Conservation (phyloP, 805 yeast species). For the Starmera dryadoides region DNA sequence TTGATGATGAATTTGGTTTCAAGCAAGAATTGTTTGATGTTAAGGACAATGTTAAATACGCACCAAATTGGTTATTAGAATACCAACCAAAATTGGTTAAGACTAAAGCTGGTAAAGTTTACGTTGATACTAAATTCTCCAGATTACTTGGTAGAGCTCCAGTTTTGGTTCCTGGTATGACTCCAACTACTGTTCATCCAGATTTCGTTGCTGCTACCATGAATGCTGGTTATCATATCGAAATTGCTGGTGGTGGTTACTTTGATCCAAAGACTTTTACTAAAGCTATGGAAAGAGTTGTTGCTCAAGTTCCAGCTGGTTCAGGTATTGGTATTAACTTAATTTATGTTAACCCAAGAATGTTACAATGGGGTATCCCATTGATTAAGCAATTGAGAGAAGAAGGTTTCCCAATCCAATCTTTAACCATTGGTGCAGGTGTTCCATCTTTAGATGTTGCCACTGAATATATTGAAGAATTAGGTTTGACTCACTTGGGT, state of each 20-base stretch:
- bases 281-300: conserved; percentile 68
- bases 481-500: conserved; percentile 90
- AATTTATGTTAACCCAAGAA: conserved; percentile 93
- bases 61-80: conserved; percentile 87
- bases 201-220: conserved; percentile 90
- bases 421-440: conserved; percentile 98
- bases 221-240: conserved; percentile 95
- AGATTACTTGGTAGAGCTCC: conserved; percentile 92
- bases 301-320: conserved; percentile 68
- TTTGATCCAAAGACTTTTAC: conserved; percentile 68
- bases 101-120: conserved; percentile 65
- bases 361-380: conserved; percentile 99
- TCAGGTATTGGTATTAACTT: conserved; percentile 87
- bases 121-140: conserved; percentile 91
- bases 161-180: conserved; percentile 98
- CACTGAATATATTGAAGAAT: conserved; percentile 85
- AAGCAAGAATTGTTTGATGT: conserved; percentile 90
- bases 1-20: conserved; percentile 86
- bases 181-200: conserved; percentile 94
- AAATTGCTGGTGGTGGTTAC: conserved; percentile 99
- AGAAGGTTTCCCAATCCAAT: conserved; percentile 92
- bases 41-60: conserved; percentile 59
- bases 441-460: conserved; percentile 98
- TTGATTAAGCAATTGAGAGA: conserved; percentile 82
- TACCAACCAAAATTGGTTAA: conserved; percentile 80